Conservation (phyloP, 169 alveolate genomes). For the Cryptosporidium baileyi region DNA sequence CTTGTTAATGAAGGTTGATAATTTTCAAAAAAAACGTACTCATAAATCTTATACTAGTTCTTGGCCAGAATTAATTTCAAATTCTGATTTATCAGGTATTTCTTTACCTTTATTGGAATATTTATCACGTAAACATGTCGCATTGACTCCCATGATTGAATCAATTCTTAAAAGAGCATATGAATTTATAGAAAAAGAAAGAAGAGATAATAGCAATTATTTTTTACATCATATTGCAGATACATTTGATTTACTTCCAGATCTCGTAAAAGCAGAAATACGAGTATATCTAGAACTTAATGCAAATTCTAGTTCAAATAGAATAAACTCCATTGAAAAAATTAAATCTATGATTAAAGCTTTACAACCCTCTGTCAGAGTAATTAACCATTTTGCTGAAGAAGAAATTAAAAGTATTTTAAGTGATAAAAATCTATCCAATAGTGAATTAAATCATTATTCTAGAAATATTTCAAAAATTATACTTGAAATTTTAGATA, state of each 20-base stretch:
- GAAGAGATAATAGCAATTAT: not conserved
- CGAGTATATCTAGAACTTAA: conserved; percentile 13
- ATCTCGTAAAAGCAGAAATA: conserved; percentile 14
- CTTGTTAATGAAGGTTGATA: not conserved
- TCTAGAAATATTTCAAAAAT: conserved; percentile 19
- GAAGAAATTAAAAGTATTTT: not conserved
- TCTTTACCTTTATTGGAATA: not conserved
- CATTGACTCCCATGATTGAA: conserved; percentile 24
- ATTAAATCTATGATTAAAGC: conserved; percentile 25
- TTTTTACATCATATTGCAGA: not conserved
- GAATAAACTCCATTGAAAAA: conserved; percentile 35
- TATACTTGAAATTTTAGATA: not conserved
- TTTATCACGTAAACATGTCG: conserved; percentile 29
- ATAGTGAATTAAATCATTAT: conserved; percentile 8
- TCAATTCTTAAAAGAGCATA: not conserved
- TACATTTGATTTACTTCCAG: conserved; percentile 15
- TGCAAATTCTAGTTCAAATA: not conserved
- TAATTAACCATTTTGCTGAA: conserved; percentile 6
- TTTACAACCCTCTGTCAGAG: conserved; percentile 6
- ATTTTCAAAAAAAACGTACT: not conserved
- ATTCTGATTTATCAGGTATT: conserved; percentile 6
- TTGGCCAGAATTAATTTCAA: conserved; percentile 9
- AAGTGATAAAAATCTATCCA: not conserved
- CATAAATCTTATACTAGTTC: not conserved
- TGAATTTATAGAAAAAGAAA: not conserved